Conservation (phyloP, 495 filamentous ascomycete genomes). For the Tuber borchii region DNA sequence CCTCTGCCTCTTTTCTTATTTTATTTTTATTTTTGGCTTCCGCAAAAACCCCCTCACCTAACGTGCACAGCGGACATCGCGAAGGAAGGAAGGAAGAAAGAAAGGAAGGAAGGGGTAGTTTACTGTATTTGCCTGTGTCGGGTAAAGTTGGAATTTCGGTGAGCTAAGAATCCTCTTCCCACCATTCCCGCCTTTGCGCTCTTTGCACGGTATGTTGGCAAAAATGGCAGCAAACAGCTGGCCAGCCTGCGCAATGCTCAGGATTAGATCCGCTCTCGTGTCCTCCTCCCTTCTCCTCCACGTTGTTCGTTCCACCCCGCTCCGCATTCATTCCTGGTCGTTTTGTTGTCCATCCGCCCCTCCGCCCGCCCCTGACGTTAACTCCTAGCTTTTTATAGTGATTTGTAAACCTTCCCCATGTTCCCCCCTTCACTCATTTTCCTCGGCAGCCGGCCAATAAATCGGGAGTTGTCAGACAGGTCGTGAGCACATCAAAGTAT, state of each 20-base stretch:
- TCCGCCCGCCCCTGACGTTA: not conserved
- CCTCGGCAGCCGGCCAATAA: not conserved
- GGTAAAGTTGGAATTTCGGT: conserved; percentile 22
- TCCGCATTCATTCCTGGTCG: not conserved
- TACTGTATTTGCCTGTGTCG: not conserved
- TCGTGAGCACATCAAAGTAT: not conserved
- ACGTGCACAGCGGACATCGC: conserved; percentile 30
- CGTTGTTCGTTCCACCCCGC: not conserved
- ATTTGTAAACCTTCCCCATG: not conserved
- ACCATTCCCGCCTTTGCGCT: conserved; percentile 8
- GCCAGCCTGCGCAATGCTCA: not conserved
- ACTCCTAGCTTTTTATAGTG: not conserved
- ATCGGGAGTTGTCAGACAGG: not conserved
- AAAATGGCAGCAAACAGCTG: conserved; percentile 1
- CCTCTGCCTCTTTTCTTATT: not conserved
- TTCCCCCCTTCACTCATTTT: not conserved
- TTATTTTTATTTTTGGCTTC: not conserved
- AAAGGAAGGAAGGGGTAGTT: not conserved
- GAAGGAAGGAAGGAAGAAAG: conserved; percentile 10
- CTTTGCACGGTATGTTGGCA: not conserved
- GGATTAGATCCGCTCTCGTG: not conserved
- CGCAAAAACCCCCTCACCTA: conserved; percentile 25
- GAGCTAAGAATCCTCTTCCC: conserved; percentile 20
- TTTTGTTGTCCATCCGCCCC: not conserved
- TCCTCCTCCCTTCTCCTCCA: conserved; percentile 5